These are phyloP conservation scores for Lithohypha guttulata DNA, from an alignment of 2,329 filamentous ascomycete genomes.

Conservation along the genomic window DNA sequence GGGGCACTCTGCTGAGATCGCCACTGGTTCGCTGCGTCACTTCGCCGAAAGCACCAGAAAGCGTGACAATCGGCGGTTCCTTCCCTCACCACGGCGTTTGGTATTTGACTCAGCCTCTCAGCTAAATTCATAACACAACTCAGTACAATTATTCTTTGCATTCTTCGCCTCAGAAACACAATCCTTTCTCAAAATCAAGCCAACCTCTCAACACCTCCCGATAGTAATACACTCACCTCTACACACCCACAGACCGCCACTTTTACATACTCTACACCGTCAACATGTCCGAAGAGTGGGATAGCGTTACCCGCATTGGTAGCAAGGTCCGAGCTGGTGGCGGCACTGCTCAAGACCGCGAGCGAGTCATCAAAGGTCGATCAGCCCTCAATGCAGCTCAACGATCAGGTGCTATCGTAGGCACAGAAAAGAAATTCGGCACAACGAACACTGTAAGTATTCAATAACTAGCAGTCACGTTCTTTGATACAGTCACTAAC, in stretches of 20 bases:
- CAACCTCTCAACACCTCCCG: neutral
- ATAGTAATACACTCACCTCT: neutral
- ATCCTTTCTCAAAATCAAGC: neutral
- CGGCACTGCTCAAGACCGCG: constrained; percentile 45
- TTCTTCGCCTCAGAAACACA: too few relatives aligned
- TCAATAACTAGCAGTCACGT: too few relatives aligned
- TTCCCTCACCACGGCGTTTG: neutral
- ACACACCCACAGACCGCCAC: constrained; percentile 1
- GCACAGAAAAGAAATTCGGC: constrained; percentile 84
- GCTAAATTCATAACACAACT: neutral
- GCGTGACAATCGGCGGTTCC: constrained; percentile 1
- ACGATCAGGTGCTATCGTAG: constrained; percentile 62
- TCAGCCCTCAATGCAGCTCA: constrained; percentile 78
- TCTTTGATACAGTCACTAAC: too few relatives aligned
- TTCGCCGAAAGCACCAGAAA: constrained; percentile 5
- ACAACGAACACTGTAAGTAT: constrained; percentile 68
- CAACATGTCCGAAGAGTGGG: constrained; percentile 53
- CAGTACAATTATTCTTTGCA: neutral
- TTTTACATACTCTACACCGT: neutral
- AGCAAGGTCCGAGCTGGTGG: constrained; percentile 65
- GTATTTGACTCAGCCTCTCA: constrained; percentile 3
- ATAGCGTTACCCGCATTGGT: constrained; percentile 83
- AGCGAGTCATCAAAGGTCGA: constrained; percentile 83
- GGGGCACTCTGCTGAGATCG: too few relatives aligned
- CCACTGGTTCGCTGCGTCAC: constrained; percentile 4